A percentile compares a stretch with the other conserved stretches of the same genome.
Conservation (phyloP, 192 early-diverging fungal species). For the Glomus cerebriforme region DNA sequence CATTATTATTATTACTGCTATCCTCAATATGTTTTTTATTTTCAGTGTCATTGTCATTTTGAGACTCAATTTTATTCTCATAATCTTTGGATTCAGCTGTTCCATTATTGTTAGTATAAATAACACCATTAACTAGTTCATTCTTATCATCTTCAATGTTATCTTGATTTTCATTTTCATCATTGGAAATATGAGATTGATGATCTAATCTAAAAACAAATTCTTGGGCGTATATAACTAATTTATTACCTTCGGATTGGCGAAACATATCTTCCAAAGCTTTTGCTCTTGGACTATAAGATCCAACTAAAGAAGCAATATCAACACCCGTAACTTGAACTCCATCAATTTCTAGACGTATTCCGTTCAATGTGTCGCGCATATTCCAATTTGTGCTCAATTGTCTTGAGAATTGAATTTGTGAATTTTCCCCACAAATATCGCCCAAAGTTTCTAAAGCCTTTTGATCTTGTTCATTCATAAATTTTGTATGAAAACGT, state of each 20-base stretch:
- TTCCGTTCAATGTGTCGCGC: conserved; percentile 22
- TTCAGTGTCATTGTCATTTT: background rate
- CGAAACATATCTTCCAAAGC: conserved; percentile 32
- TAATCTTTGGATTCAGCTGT: background rate
- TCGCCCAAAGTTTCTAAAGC: conserved; percentile 21
- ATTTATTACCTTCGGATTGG: conserved; percentile 1
- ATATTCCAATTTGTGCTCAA: conserved; percentile 10
- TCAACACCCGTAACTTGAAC: conserved; percentile 27
- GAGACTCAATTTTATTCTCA: background rate
- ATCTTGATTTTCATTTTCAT: background rate
- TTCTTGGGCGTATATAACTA: conserved; percentile 29
- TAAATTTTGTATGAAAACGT: conserved; percentile 29
- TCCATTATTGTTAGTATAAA: background rate
- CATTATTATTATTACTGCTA: background rate
- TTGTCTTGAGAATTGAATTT: conserved; percentile 18
- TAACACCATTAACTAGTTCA: background rate
- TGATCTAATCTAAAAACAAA: conserved; percentile 26
- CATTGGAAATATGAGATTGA: background rate
- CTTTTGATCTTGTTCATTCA: conserved; percentile 30
- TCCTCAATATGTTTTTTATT: background rate
- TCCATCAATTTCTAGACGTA: conserved; percentile 33
- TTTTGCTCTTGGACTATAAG: conserved; percentile 18
- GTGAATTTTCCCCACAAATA: conserved; percentile 26
- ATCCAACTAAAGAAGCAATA: conserved; percentile 23
- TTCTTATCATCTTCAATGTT: background rate